Evolutionary conservation across 1,284 basidiomycete species (phyloP).

Genomic region (Schizophyllum commune): DNA sequence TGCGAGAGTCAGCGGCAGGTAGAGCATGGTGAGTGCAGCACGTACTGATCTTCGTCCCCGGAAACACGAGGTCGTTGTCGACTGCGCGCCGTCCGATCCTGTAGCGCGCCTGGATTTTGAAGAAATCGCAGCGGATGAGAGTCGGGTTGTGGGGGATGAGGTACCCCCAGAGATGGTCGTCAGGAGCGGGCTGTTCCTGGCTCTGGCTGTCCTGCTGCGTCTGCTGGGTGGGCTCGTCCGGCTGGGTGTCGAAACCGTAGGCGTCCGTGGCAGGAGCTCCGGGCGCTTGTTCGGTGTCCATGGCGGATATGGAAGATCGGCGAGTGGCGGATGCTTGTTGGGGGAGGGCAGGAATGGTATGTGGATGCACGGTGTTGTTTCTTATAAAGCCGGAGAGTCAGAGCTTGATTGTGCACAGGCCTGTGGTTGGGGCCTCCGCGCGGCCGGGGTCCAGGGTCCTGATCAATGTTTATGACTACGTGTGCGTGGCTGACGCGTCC

Average conservation of each 20-base stretch:
- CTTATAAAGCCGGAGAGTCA: too few relatives aligned
- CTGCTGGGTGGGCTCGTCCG: conserved; percentile 1
- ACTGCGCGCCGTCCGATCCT: conserved; percentile 44
- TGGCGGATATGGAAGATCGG: too few relatives aligned
- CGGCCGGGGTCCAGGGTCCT: too few relatives aligned
- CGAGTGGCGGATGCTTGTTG: too few relatives aligned
- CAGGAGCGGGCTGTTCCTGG: conserved; percentile 10
- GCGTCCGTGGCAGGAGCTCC: too few relatives aligned
- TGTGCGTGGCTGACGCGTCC: too few relatives aligned
- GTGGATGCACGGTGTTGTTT: too few relatives aligned
- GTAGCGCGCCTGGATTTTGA: conserved; percentile 32
- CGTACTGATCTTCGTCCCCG: conserved; percentile 69
- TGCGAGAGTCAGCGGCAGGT: conserved; percentile 2
- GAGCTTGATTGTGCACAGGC: too few relatives aligned
- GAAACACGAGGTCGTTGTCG: conserved; percentile 47
- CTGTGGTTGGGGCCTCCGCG: too few relatives aligned
- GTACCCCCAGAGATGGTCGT: conserved; percentile 58
- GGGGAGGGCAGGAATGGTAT: too few relatives aligned
- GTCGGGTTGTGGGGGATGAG: conserved; percentile 49
- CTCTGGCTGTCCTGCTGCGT: neutral
- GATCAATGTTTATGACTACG: too few relatives aligned
- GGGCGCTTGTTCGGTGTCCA: too few relatives aligned
- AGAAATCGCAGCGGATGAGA: conserved; percentile 51
- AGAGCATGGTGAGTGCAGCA: conserved; percentile 16
- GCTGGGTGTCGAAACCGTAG: neutral